These are phyloP conservation scores for Picochlorum sp. DNA, from an alignment of 139 green algal genomes.

Conservation along the genomic window DNA sequence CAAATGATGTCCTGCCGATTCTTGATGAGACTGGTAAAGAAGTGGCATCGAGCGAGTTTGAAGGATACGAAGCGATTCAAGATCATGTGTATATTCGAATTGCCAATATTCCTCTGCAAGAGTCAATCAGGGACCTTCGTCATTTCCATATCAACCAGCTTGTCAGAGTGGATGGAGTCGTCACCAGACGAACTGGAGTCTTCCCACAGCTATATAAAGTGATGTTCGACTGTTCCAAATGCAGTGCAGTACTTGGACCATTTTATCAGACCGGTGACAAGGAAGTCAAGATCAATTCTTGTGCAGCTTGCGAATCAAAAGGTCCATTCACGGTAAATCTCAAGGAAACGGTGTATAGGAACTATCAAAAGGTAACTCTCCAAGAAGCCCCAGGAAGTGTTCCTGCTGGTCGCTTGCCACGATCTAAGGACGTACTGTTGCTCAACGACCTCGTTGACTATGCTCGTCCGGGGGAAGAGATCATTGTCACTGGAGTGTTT, in stretches of 20 bases:
- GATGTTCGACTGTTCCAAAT: constrained; percentile 87
- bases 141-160: constrained; percentile 82
- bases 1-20: constrained; percentile 66
- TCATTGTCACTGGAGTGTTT: constrained; percentile 91
- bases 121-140: constrained; percentile 86
- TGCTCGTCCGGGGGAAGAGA: constrained; percentile 85
- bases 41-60: constrained; percentile 43
- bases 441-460: constrained; percentile 94
- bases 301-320: constrained; percentile 75
- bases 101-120: constrained; percentile 67
- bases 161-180: constrained; percentile 79
- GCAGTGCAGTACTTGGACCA: constrained; percentile 75
- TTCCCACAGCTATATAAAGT: constrained; percentile 91
- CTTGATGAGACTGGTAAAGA: constrained; percentile 45
- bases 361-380: constrained; percentile 98
- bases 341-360: constrained; percentile 89
- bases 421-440: constrained; percentile 94
- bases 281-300: constrained; percentile 72
- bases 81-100: constrained; percentile 78
- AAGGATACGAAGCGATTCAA: constrained; percentile 27
- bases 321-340: constrained; percentile 84
- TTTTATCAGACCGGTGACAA: constrained; percentile 61
- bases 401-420: constrained; percentile 83
- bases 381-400: constrained; percentile 92
- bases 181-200: constrained; percentile 89